Evolutionary conservation across 768 basidiomycete species (phyloP).

Genomic region (Russula lepida): DNA sequence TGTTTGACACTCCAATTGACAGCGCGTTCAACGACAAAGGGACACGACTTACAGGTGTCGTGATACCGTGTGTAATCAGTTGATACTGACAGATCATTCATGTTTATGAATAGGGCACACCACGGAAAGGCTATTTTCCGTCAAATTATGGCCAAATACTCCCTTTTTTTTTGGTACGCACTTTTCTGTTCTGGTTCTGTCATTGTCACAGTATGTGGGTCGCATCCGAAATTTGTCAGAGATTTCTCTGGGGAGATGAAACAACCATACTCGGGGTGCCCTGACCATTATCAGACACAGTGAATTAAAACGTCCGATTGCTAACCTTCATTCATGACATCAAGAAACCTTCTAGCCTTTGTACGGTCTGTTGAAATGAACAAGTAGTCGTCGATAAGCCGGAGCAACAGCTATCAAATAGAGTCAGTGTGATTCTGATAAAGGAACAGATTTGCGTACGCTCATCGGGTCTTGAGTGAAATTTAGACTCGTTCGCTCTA

Average conservation of each 20-base stretch:
- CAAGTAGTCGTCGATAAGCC: conserved; percentile 93
- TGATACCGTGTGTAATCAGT: conserved; percentile 70
- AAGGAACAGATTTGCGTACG: conserved; percentile 38
- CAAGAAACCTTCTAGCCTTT: conserved; percentile 61
- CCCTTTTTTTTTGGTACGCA: conserved; percentile 3
- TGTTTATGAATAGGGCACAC: conserved; percentile 83
- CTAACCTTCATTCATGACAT: conserved; percentile 65
- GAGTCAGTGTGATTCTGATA: neutral
- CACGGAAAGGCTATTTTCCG: conserved; percentile 69
- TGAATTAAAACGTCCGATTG: neutral
- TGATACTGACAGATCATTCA: conserved; percentile 64
- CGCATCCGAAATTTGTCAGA: conserved; percentile 74
- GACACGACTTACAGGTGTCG: conserved; percentile 42
- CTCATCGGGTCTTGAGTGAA: conserved; percentile 51
- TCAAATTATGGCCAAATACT: neutral
- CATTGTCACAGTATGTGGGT: conserved; percentile 44
- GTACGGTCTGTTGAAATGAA: conserved; percentile 62
- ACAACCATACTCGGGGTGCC: conserved; percentile 93
- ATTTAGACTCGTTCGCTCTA: conserved; percentile 54
- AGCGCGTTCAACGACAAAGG: neutral
- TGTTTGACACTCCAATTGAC: conserved; percentile 26
- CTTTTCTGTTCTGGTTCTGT: conserved; percentile 38
- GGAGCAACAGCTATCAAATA: conserved; percentile 57
- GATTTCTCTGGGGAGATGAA: conserved; percentile 87
- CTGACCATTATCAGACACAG: conserved; percentile 29